phyloP scores from a whole-genome alignment of 768 basidiomycete species.

The Naganishia vishniacii region DNA sequence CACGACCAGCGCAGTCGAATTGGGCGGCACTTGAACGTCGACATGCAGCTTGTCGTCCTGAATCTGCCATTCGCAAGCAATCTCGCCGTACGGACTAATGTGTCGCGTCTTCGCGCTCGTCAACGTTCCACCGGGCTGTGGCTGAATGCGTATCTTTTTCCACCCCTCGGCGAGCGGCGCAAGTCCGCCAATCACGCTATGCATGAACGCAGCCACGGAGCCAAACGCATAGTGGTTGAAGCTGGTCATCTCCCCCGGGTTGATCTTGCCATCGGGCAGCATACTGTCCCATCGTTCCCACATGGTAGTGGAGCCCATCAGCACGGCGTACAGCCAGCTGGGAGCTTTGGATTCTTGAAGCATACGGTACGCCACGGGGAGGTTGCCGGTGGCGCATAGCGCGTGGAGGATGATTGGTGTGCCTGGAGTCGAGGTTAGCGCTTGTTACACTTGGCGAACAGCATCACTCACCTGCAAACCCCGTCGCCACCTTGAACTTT shows the following conservation, averaged over 20 bases:
- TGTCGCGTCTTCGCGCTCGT: conserved; percentile 30
- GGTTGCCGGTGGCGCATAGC: conserved; percentile 30
- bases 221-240: conserved; percentile 45
- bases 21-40: conserved; percentile 34
- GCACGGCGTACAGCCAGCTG: conserved; percentile 34
- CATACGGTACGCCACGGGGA: conserved; percentile 41
- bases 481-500: conserved; percentile 40
- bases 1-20: conserved; percentile 29
- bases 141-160: conserved; percentile 33
- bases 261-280: conserved; percentile 39
- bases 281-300: conserved; percentile 45
- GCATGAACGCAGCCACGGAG: conserved; percentile 37
- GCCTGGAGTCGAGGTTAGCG: conserved; percentile 23
- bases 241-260: conserved; percentile 43
- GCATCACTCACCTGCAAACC: conserved; percentile 38
- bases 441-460: too few species aligned
- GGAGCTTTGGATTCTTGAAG: conserved; percentile 37
- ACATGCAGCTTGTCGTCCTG: conserved; percentile 27
- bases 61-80: conserved; percentile 31
- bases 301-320: conserved; percentile 36
- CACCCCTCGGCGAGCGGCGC: conserved; percentile 33
- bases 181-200: conserved; percentile 36
- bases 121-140: conserved; percentile 39
- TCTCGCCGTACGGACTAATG: conserved; percentile 31
- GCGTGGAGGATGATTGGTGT: conserved; percentile 41